phyloP scores from a whole-genome alignment of 345 rosid genomes.

The Rubroshorea leprosula region DNA sequence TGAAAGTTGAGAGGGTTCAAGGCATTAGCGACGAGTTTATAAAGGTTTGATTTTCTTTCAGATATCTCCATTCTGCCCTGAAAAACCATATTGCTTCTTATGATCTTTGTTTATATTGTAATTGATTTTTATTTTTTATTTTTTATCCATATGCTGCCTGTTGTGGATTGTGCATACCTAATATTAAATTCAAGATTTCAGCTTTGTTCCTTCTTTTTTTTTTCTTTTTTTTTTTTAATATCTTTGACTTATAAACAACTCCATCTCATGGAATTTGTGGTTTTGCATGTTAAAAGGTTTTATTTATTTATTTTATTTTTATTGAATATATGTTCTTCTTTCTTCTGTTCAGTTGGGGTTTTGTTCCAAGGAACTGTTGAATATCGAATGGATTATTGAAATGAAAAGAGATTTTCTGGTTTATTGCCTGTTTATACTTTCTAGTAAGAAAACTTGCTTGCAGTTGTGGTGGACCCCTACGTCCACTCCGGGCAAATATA shows the following conservation, averaged over 20 bases:
- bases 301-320: no score
- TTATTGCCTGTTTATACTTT: neutral
- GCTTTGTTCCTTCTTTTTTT: neutral
- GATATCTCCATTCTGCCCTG: neutral
- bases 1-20: conserved; percentile 50
- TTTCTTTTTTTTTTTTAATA: neutral
- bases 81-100: neutral
- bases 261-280: neutral
- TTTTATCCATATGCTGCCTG: conserved; percentile 5
- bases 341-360: neutral
- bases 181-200: neutral
- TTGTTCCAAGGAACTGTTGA: neutral
- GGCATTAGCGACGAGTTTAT: conserved; percentile 79
- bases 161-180: neutral
- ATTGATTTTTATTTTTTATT: neutral
- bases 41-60: conserved; percentile 38
- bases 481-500: neutral
- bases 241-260: neutral
- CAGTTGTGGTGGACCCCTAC: neutral
- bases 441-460: neutral
- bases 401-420: neutral
- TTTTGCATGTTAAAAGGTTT: neutral
- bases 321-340: no score
- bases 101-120: neutral
- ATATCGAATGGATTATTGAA: neutral